phyloP scores from a whole-genome alignment of 495 filamentous ascomycete genomes.

The Lepraria neglecta region DNA sequence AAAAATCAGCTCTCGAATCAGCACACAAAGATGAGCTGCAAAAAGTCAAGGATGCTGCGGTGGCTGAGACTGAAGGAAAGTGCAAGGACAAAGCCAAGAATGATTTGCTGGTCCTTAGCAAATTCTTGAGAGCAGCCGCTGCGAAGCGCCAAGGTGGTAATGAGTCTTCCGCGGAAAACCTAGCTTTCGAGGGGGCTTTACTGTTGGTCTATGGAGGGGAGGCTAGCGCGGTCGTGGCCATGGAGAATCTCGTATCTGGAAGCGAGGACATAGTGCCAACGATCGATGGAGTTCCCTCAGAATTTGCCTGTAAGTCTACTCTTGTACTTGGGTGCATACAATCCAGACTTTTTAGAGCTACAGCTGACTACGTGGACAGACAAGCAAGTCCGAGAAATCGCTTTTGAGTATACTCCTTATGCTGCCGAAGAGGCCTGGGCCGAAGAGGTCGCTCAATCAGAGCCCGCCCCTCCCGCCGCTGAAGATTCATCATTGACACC shows the following conservation, averaged over 20 bases:
- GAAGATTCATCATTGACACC: conserved; percentile 30
- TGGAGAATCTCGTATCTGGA: conserved; percentile 79
- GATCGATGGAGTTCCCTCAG: conserved; percentile 55
- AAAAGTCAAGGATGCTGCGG: conserved; percentile 58
- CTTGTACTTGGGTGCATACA: background rate
- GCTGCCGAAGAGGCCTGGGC: conserved; percentile 39
- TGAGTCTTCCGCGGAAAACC: conserved; percentile 61
- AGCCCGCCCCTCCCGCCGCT: conserved; percentile 38
- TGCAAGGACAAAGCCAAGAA: conserved; percentile 46
- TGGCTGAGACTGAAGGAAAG: conserved; percentile 55
- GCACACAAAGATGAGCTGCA: conserved; percentile 63
- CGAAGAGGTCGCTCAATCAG: conserved; percentile 42
- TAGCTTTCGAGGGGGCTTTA: conserved; percentile 84
- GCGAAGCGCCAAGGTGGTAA: conserved; percentile 60
- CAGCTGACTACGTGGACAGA: conserved; percentile 32
- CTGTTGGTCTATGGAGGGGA: conserved; percentile 85
- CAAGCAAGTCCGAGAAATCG: conserved; percentile 35
- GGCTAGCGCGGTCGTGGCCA: conserved; percentile 68
- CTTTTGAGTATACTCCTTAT: conserved; percentile 46
- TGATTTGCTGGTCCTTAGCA: conserved; percentile 60
- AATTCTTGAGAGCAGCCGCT: conserved; percentile 75
- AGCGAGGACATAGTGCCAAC: conserved; percentile 63
- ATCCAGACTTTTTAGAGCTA: conserved; percentile 30
- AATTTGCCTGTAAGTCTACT: conserved; percentile 66
- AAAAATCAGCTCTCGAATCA: conserved; percentile 69